Conservation (phyloP, 2,329 filamentous ascomycete genomes). For the Cladorrhinum sp. region DNA sequence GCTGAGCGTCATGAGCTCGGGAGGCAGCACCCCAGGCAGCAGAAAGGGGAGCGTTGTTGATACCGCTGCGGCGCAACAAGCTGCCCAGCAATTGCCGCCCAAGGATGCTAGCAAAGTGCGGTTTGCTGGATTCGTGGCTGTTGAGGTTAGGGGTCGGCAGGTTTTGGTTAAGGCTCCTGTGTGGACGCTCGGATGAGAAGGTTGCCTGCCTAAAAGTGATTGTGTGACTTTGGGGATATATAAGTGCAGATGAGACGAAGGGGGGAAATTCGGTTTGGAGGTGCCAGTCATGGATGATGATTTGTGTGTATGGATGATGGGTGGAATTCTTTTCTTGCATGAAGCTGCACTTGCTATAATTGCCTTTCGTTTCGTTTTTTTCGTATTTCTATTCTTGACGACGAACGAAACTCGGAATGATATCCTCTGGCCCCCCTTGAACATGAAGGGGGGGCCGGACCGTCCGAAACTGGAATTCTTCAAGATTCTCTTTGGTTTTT, state of each 20-base stretch:
- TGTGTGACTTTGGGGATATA: not conserved
- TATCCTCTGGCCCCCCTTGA: not conserved
- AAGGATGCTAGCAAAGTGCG: constrained; percentile 59
- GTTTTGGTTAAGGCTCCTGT: constrained; percentile 74
- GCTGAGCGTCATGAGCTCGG: constrained; percentile 29
- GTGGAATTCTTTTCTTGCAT: not conserved
- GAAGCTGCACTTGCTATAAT: not conserved
- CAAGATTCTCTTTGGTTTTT: not conserved
- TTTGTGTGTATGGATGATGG: not conserved
- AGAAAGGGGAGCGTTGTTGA: constrained; percentile 37
- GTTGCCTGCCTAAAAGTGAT: not conserved
- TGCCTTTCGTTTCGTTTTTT: not conserved
- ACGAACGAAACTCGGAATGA: constrained; percentile 2
- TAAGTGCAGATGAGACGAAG: not conserved
- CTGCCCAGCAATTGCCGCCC: constrained; percentile 23
- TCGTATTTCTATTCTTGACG: not conserved
- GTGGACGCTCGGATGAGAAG: constrained; percentile 48
- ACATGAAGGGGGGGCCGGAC: not conserved
- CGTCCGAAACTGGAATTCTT: not conserved
- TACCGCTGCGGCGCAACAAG: constrained; percentile 34
- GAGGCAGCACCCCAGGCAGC: constrained; percentile 10
- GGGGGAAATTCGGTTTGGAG: not conserved
- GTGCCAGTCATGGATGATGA: not conserved
- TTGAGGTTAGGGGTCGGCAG: constrained; percentile 73
- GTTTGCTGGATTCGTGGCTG: constrained; percentile 70